Base-by-base conservation (phyloP, 2,329 filamentous ascomycete genomes). In the Eurotiales sp. region DNA sequence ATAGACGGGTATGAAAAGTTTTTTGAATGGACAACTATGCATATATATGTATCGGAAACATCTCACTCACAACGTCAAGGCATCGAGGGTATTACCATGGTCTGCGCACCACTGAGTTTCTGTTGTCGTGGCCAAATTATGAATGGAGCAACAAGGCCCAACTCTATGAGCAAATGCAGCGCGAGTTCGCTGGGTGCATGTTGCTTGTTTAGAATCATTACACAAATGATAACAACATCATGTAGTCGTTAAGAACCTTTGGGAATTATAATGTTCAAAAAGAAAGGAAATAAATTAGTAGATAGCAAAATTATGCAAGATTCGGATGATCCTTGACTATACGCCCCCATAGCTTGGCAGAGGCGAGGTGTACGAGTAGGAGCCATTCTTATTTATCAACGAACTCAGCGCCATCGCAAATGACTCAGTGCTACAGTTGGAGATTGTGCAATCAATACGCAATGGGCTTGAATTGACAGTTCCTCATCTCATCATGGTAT, bases 51-150 rank as follows among this genome's bases (percentile, higher is more conserved):
- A 10, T 15, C 1, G 19, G 15, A 15, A 3, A n/a, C 41, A 29
- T n/a, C 8, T 17, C 6, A 30, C 43, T 74, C 95, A 88, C 69
- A 77, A 19, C 92, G 88, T 62, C 92, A 96, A 77, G 91, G 88
- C 59, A 88, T 96, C 58, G 93, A 99, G 70, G 82, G 82, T 15
- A 95, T 97, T 62, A 91, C 92, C 92, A 96, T 74, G 91, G 87
- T 15, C 77, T 97, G 15, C 97, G 92, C 68, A 97, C 93, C 0
- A 92, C 88, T 1, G 93, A 97, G 67, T 96, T 97, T 61, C 84
- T 90, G 58, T 82, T 88, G 48, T 87, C 88, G 15, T 78, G 92
- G 52, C 86, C 88, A 44, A 93, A 88, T 37, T 99, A 97, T 65
- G 91, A 97, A 64, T 97, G 84, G 84, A 76, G 97, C 29, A 53